A percentile compares a stretch with the other conserved stretches of the same genome.
phyloP scores from a whole-genome alignment of 2,329 filamentous ascomycete genomes.

The Botryotinia convoluta region DNA sequence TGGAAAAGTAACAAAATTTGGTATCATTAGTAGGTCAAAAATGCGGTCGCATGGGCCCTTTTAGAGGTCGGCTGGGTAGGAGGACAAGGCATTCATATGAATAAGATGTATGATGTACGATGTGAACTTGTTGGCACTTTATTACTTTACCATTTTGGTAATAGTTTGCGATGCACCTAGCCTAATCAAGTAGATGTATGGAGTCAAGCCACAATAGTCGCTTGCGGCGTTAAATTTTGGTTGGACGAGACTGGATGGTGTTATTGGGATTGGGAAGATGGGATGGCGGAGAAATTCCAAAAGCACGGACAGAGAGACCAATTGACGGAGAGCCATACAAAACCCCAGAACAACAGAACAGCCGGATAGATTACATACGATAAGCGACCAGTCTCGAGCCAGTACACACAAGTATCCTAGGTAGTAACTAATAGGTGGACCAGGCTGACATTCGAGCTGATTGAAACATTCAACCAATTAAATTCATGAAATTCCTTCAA shows the following conservation, averaged over 20 bases:
- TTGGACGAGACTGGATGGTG: not conserved
- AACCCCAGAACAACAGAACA: not conserved
- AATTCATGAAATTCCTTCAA: not conserved
- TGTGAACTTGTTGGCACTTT: not conserved
- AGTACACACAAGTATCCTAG: not conserved
- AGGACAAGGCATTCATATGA: constrained; percentile 20
- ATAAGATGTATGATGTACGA: constrained; percentile 2
- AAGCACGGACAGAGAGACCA: not conserved
- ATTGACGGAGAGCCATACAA: not conserved
- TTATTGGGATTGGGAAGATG: not conserved
- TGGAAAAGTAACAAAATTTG: constrained; percentile 26
- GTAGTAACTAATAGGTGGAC: not conserved
- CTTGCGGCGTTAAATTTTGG: constrained; percentile 17
- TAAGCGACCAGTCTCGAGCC: constrained; percentile 5
- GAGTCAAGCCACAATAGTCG: constrained; percentile 16
- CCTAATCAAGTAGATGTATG: not conserved
- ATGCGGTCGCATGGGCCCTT: constrained; percentile 25
- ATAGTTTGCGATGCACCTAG: constrained; percentile 6
- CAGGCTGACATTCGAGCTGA: constrained; percentile 15
- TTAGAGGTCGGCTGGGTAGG: constrained; percentile 30
- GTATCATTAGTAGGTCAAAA: constrained; percentile 22
- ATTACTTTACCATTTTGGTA: not conserved
- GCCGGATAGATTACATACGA: not conserved
- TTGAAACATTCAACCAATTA: constrained; percentile 5
- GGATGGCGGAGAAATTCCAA: not conserved